A percentile compares a stretch with the other conserved stretches of the same genome.
Evolutionary conservation across 768 basidiomycete species (phyloP).

Genomic region (Leccinum truebloodii): DNA sequence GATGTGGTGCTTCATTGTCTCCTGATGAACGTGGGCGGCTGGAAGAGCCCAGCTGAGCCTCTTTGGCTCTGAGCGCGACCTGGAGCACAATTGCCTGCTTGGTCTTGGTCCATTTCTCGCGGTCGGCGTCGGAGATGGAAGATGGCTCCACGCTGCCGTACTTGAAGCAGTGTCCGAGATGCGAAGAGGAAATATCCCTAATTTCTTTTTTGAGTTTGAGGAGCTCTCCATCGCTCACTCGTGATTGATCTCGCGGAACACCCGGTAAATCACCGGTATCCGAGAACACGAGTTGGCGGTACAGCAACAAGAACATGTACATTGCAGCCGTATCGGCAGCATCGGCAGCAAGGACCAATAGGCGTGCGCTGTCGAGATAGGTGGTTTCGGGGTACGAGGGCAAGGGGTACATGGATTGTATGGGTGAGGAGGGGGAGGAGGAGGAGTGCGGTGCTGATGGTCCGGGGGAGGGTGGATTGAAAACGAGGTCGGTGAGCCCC

Average conservation of each 20-base stretch:
- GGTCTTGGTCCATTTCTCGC: constrained; percentile 52
- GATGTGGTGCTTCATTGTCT: constrained; percentile 25
- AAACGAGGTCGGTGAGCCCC: constrained; percentile 66
- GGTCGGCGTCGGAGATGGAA: constrained; percentile 38
- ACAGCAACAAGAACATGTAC: constrained; percentile 81
- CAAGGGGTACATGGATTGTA: constrained; percentile 35
- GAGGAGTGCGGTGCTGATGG: constrained; percentile 32
- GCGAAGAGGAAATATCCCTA: constrained; percentile 59
- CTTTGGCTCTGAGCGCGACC: constrained; percentile 67
- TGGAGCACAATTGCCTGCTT: constrained; percentile 75
- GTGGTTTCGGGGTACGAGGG: constrained; percentile 72
- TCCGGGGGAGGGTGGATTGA: constrained; percentile 48
- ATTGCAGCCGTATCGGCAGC: constrained; percentile 72
- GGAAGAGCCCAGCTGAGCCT: constrained; percentile 35
- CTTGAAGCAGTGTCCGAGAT: constrained; percentile 61
- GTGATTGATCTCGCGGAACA: constrained; percentile 33
- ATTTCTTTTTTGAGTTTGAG: constrained; percentile 72
- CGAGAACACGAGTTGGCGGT: constrained; percentile 69
- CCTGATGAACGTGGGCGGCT: constrained; percentile 27
- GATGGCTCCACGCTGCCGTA: constrained; percentile 29
- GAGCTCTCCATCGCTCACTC: constrained; percentile 54
- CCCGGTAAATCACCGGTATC: constrained; percentile 37
- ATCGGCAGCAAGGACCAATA: constrained; percentile 66
- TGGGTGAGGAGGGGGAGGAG: constrained; percentile 28
- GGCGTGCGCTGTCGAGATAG: constrained; percentile 75